phyloP scores from a whole-genome alignment of 108 stramenopile genomes.

The Chaetoceros tenuissimus region DNA sequence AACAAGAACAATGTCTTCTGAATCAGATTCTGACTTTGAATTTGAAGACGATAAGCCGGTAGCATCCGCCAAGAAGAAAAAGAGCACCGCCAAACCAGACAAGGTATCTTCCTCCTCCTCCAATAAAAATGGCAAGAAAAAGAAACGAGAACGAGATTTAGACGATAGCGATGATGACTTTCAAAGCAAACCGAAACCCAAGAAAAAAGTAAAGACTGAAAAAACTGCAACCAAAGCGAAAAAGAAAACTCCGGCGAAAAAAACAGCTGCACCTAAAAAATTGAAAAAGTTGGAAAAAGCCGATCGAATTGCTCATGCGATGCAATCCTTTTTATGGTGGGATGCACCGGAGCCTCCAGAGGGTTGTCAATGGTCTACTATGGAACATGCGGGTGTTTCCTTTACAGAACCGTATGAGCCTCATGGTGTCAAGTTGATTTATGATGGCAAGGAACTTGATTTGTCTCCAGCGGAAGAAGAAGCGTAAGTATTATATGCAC shows the following conservation, averaged over 20 bases:
- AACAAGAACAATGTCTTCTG: no score
- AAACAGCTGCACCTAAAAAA: constrained; percentile 5
- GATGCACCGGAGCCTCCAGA: constrained; percentile 70
- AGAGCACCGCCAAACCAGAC: no score
- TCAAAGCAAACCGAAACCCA: neutral
- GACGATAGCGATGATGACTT: constrained; percentile 4
- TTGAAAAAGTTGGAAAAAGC: constrained; percentile 70
- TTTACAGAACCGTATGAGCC: constrained; percentile 92
- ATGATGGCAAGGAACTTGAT: constrained; percentile 86
- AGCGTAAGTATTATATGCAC: constrained; percentile 41
- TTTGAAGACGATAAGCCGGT: no score
- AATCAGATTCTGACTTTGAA: no score
- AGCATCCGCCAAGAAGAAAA: neutral
- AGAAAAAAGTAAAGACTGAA: constrained; percentile 8
- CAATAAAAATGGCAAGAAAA: neutral
- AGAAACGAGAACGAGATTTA: neutral
- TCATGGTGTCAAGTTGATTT: constrained; percentile 89
- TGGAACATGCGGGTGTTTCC: constrained; percentile 95
- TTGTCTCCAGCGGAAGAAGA: constrained; percentile 92
- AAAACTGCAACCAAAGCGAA: constrained; percentile 26
- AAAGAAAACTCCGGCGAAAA: constrained; percentile 13
- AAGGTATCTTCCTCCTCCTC: no score
- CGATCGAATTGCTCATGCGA: constrained; percentile 76
- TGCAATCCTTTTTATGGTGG: constrained; percentile 91
- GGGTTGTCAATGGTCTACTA: constrained; percentile 89